Conservation (phyloP, 2,329 filamentous ascomycete species). For the Fusarium longipes region DNA sequence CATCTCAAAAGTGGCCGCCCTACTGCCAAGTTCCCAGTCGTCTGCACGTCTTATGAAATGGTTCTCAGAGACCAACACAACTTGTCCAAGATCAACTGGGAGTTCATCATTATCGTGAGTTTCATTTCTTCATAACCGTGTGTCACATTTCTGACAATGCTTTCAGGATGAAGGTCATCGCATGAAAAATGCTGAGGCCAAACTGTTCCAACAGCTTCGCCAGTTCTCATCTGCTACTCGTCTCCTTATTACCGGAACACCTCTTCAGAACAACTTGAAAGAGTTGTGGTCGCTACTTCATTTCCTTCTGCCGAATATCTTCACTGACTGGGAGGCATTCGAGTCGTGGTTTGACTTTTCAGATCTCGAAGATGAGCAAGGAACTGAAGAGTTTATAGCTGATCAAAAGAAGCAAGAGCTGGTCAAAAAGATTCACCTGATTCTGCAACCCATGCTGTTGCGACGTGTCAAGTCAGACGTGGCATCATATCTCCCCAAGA, state of each 20-base stretch:
- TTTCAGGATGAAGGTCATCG: constrained; percentile 89
- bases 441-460: constrained; percentile 90
- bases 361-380: constrained; percentile 84
- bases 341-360: constrained; percentile 98
- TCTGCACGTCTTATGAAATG: constrained; percentile 96
- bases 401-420: constrained; percentile 71
- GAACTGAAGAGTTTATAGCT: constrained; percentile 80
- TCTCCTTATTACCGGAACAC: constrained; percentile 92
- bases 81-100: constrained; percentile 88
- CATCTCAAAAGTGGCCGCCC: constrained; percentile 71
- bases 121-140: accelerated
- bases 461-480: constrained; percentile 94
- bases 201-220: constrained; percentile 87
- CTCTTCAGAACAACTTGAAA: constrained; percentile 92
- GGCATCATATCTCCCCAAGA: constrained; percentile 89
- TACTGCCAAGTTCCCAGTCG: constrained; percentile 81
- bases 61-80: constrained; percentile 89
- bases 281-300: constrained; percentile 96
- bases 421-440: constrained; percentile 84
- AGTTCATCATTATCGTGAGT: constrained; percentile 92
- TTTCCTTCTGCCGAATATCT: constrained; percentile 91
- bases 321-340: constrained; percentile 92
- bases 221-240: constrained; percentile 91
- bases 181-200: constrained; percentile 96
- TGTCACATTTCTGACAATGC: constrained; percentile 34